phyloP scores from a whole-genome alignment of 306 rosid genomes.

The Echinosophora koreensis region DNA sequence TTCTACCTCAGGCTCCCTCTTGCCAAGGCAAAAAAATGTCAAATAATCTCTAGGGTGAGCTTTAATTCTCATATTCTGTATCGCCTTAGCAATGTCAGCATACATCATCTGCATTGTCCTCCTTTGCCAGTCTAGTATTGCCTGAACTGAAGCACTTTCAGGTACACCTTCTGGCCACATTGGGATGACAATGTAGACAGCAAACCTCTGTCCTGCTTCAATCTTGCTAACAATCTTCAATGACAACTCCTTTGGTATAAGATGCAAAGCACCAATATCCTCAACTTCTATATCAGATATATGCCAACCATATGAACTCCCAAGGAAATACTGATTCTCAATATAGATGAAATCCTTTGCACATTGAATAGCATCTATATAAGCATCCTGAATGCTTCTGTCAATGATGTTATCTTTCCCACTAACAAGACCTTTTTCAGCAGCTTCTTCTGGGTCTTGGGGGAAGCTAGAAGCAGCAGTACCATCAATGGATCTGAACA shows the following conservation, averaged over 20 bases:
- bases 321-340: slow-evolving; percentile 88
- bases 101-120: slow-evolving; percentile 94
- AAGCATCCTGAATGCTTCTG: slow-evolving; percentile 82
- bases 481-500: slow-evolving; percentile 85
- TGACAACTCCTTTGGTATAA: slow-evolving; percentile 80
- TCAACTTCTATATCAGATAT: slow-evolving; percentile 59
- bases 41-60: slow-evolving; percentile 60
- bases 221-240: no score
- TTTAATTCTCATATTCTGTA: slow-evolving; percentile 53
- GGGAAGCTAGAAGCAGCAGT: slow-evolving; percentile 86
- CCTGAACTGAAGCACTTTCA: slow-evolving; percentile 83
- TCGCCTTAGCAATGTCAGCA: slow-evolving; percentile 68
- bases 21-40: slow-evolving; percentile 88
- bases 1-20: slow-evolving; percentile 47
- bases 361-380: slow-evolving; percentile 78
- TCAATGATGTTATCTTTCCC: slow-evolving; percentile 80
- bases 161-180: slow-evolving; percentile 98
- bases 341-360: slow-evolving; percentile 89
- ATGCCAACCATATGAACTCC: slow-evolving; percentile 88
- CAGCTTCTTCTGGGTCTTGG: slow-evolving; percentile 53
- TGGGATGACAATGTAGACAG: slow-evolving; percentile 79
- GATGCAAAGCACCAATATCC: slow-evolving; percentile 80
- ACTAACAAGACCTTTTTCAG: slow-evolving; percentile 63
- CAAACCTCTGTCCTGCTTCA: slow-evolving; percentile 77
- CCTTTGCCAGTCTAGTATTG: slow-evolving; percentile 87